Evolutionary conservation across 352 stramenopile genomes (phyloP), one percentile per base, ranked within the genome.

Genomic region (Ophiocytium majus): DNA sequence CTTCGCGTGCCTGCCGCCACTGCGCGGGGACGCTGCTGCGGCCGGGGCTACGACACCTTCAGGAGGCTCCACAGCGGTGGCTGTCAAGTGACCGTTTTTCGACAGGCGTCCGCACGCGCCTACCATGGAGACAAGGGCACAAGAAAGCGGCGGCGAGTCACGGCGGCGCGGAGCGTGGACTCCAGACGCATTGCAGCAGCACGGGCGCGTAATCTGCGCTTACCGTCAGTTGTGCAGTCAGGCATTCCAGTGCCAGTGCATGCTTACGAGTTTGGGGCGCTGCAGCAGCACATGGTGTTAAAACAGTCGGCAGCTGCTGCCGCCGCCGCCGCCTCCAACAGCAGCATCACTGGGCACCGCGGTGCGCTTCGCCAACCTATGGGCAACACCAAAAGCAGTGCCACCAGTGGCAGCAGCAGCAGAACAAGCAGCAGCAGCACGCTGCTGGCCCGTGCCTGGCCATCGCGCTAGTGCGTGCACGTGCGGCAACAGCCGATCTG

Each of bases 1-100:
- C 50, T 92, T 97, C 86, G 94, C 94, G 83, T 89, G 89, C 17
- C 82, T 97, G 49, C 84, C 84, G 23, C 63, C 82, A 33, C 35
- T 84, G 32, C 32, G n/a, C n/a, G n/a, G n/a, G n/a, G n/a, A n/a
- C n/a, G n/a, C n/a, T n/a, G n/a, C n/a, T n/a, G n/a, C n/a, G n/a
- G n/a, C n/a, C n/a, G n/a, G n/a, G n/a, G n/a, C n/a, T n/a, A n/a
- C n/a, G n/a, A n/a, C n/a, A n/a, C n/a, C n/a, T n/a, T n/a, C n/a
- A n/a, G n/a, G n/a, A n/a, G n/a, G n/a, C n/a, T n/a, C n/a, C n/a
- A n/a, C n/a, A n/a, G n/a, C n/a, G n/a, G n/a, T n/a, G n/a, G n/a
- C n/a, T n/a, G n/a, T n/a, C n/a, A n/a, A n/a, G n/a, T n/a, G n/a
- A n/a, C n/a, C n/a, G n/a, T n/a, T n/a, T n/a, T n/a, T n/a, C n/a